These are phyloP conservation scores for Sugiyamaella qingdaonensis DNA, from an alignment of 805 yeast species.

Conservation along the genomic window DNA sequence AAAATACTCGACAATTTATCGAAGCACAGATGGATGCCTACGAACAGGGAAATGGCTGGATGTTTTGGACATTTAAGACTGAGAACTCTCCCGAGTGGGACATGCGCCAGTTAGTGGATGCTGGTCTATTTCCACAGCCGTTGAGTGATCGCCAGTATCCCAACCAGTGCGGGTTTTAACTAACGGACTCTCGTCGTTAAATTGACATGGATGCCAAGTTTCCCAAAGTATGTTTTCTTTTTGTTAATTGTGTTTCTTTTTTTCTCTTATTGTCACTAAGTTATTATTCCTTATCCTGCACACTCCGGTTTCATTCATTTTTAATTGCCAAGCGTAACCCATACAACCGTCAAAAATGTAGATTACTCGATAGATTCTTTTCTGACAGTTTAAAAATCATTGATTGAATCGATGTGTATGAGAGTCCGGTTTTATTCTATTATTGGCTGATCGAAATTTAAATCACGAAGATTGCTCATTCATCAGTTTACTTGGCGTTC, in stretches of 20 bases:
- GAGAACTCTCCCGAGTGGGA: conserved; percentile 86
- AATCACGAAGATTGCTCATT: too few species aligned
- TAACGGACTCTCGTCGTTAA: conserved; percentile 6
- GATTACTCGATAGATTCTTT: too few species aligned
- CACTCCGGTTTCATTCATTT: too few species aligned
- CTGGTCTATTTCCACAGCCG: conserved; percentile 78
- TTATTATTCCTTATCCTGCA: background rate
- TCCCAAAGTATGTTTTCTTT: background rate
- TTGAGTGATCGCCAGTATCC: conserved; percentile 62
- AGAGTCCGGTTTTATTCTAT: too few species aligned
- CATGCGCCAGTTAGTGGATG: conserved; percentile 51
- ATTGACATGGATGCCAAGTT: too few species aligned
- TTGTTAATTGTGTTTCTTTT: background rate
- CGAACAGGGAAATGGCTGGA: conserved; percentile 75
- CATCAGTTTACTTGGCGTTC: too few species aligned
- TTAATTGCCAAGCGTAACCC: too few species aligned
- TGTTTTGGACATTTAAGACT: conserved; percentile 92
- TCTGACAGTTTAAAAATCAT: too few species aligned
- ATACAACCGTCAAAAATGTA: too few species aligned
- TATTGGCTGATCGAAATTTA: too few species aligned
- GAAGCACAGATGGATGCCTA: conserved; percentile 91
- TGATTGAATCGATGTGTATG: too few species aligned
- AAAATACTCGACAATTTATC: conserved; percentile 60
- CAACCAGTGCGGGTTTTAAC: conserved; percentile 52
- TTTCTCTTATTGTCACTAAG: background rate